Base-by-base conservation (phyloP, 2,329 filamentous ascomycete species). In the Bipolaris oryzae region DNA sequence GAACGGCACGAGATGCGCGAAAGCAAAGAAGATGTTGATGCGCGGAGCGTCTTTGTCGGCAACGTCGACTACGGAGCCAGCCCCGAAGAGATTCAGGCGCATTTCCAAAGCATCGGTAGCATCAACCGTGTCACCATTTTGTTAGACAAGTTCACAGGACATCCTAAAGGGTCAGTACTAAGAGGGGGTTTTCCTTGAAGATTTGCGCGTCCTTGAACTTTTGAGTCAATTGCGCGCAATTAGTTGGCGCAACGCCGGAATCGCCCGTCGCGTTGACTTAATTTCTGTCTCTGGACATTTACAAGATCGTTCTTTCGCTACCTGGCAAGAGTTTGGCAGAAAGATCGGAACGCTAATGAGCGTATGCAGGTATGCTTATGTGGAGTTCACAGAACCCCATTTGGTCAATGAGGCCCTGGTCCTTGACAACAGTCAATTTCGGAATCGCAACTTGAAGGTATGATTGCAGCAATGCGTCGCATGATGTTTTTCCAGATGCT, bases 111-210 rank as follows among this genome's bases (percentile, higher is more conserved):
- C 82, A 96, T 92, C 71, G 95, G 95, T 58, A 92, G 90, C 66
- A 99, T 99, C 82, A 99, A 99, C 79, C 89, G 95, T 59, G 95
- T 99, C 57, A 99, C 95, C 1, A 99, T 99, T 66, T 82, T 99
- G 67, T 81, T 99, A 68, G 95, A 99, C 81, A 99, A 99, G 82
- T 98, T 97, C 74, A 96, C 93, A 10, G 95, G 95, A 63, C 93
- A 98, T 82, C 95, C 95, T n/a, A 99, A 99, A 83, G 95, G 95
- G 93, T 96, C 82, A 78, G 89, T 85, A 69, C 72, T 55, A 77
- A 76, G 74, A 76, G 75, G 67, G 66, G 74, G 65, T 62, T 70
- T 75, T 70, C 68, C 64, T 72, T 72, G 61, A 66, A 50, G 57
- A 60, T 57, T 55, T 48, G 50, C 50, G 54, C 50, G 21, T 53